Evolutionary conservation across 2,329 filamentous ascomycete species (phyloP), one percentile per base, ranked within the genome.

Genomic region (Mollisiaceae sp.): DNA sequence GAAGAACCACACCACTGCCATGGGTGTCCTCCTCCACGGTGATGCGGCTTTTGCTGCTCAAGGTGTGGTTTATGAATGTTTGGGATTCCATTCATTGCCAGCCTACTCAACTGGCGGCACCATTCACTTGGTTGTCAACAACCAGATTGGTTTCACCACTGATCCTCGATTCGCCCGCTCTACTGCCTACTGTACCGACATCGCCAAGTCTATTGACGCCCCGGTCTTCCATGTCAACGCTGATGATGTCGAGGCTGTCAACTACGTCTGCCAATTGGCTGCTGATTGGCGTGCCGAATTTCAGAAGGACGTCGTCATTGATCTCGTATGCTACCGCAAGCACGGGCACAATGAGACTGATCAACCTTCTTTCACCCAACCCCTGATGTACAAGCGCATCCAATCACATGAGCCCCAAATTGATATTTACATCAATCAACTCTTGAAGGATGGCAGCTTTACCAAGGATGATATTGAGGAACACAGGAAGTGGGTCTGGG

Each of bases 401-500:
- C 87, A 89, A 72, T 85, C 90, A 66, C 93, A 98, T 79, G 86
- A 90, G 70, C 88, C 91, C 55, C 92, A 95, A 77, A 89, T 99
- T 66, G 91, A 97, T 77, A 92, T 92, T 75, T 99, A 99, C 78
- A 87, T 95, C 72, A 87, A 97, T 76, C 92, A 97, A 84, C 89
- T 99, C 62, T 84, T 97, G 52, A 85, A 93, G 69, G 94, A 97
- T 76, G 93, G 94, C 74, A 97, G 92, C 62, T 99, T 99, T 82
- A 97, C 92, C 72, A 94, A 97, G 82, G 94, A 95, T 75, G 95
- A 99, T 77, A 91, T 99, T 67, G 94, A 99, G 65, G 95, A 99
- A 85, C 95, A 99, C 86, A 97, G 97, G 86, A 92, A 96, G 79
- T 99, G 95, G 95, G 95, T 98, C 66, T 99, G 94, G 95, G 92